Percentiles rank a stretch among this genome's conserved stretches.
phyloP scores from a whole-genome alignment of 441 rosid species.

The Croton laevigatus region DNA sequence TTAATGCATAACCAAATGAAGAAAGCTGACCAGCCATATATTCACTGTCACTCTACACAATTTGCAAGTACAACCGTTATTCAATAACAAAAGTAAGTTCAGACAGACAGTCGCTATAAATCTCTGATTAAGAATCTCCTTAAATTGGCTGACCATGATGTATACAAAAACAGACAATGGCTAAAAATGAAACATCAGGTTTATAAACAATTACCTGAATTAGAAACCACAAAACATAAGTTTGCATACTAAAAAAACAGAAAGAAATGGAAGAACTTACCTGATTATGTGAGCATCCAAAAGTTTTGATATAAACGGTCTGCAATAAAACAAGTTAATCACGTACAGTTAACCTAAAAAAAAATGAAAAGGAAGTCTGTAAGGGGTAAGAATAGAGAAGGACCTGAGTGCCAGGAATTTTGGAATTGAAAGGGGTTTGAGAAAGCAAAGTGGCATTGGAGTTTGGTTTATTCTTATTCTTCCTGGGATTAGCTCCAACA shows the following conservation, averaged over 20 bases:
- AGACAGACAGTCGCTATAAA: background rate
- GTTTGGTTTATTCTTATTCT: constrained; percentile 38
- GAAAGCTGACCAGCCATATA: constrained; percentile 98
- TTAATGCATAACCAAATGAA: constrained; percentile 80
- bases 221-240: background rate
- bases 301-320: constrained; percentile 83
- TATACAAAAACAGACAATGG: background rate
- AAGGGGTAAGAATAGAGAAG: background rate
- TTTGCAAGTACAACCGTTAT: constrained; percentile 11
- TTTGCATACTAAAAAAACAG: background rate
- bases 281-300: constrained; percentile 97
- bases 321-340: constrained; percentile 26
- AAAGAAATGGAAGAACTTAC: constrained; percentile 32
- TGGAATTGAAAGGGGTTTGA: constrained; percentile 37
- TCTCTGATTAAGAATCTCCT: background rate
- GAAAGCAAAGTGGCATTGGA: constrained; percentile 19
- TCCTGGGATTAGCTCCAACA: constrained; percentile 54
- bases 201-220: background rate
- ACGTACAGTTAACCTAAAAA: background rate
- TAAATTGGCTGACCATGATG: background rate
- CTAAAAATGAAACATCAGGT: constrained; percentile 6
- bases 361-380: too few relatives aligned
- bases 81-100: constrained; percentile 2
- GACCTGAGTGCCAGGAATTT: constrained; percentile 86
- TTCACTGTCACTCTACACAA: constrained; percentile 92